Conservation (phyloP, 805 yeast genomes). For the Schizosaccharomyces octosporus region DNA sequence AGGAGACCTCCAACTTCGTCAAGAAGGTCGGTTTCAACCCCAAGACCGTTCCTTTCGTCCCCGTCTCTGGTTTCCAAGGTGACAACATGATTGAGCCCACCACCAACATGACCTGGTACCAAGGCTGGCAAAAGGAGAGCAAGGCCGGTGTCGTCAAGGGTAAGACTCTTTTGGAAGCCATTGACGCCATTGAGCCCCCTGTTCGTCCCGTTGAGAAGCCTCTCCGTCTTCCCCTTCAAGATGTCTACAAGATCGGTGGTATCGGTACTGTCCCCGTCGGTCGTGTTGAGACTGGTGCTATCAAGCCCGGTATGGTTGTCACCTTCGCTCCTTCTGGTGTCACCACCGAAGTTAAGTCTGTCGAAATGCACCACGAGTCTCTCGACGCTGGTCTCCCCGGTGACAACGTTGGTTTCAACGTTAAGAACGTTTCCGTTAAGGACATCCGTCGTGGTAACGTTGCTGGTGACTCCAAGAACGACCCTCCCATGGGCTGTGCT, state of each 20-base stretch:
- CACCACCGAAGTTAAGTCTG: constrained; percentile 74
- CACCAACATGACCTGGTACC: constrained; percentile 65
- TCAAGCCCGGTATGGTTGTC: constrained; percentile 78
- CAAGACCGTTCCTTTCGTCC: constrained; percentile 65
- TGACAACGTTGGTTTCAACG: constrained; percentile 79
- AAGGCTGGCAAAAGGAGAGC: constrained; percentile 67
- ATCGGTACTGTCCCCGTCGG: constrained; percentile 84
- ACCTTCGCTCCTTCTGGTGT: constrained; percentile 78
- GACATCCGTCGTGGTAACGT: constrained; percentile 86
- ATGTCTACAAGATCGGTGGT: constrained; percentile 84
- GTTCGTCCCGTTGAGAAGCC: constrained; percentile 53
- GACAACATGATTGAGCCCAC: constrained; percentile 77
- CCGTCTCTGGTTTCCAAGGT: constrained; percentile 83
- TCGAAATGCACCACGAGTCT: constrained; percentile 71
- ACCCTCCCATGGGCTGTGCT: constrained; percentile 57
- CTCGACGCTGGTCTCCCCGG: constrained; percentile 64
- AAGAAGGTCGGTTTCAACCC: constrained; percentile 71
- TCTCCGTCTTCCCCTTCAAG: constrained; percentile 71
- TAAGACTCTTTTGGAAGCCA: constrained; percentile 64
- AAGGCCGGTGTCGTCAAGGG: constrained; percentile 47
- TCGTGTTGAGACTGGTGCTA: constrained; percentile 78
- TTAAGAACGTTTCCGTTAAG: constrained; percentile 72
- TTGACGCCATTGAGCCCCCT: constrained; percentile 63
- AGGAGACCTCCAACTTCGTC: constrained; percentile 59
- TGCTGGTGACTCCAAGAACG: constrained; percentile 73